phyloP scores from a whole-genome alignment of 2,329 filamentous ascomycete genomes.

The Trichoderma sp. region DNA sequence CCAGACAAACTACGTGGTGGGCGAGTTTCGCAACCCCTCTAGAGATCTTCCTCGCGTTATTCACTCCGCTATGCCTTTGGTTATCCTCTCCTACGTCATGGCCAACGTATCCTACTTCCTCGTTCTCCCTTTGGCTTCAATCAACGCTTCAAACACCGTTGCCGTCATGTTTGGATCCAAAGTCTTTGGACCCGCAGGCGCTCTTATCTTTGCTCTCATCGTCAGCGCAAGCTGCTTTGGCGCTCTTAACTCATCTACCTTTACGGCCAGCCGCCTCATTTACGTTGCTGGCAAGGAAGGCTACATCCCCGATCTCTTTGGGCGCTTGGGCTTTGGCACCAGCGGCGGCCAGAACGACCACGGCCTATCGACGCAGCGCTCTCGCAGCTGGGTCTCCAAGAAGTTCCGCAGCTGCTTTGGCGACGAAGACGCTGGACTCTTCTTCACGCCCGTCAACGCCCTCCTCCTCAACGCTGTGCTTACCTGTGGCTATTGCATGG shows the following conservation, averaged over 20 bases:
- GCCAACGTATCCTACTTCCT: conserved; percentile 95
- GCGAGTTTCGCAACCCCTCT: conserved; percentile 90
- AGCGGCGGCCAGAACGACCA: conserved; percentile 41
- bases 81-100: conserved; percentile 86
- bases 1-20: conserved; percentile 95
- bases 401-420: conserved; percentile 66
- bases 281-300: conserved; percentile 96
- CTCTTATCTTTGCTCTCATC: conserved; percentile 82
- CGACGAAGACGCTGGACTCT: conserved; percentile 78
- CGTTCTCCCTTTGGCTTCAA: conserved; percentile 77
- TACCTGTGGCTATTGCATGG: conserved; percentile 75
- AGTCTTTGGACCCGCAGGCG: conserved; percentile 84
- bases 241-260: conserved; percentile 90
- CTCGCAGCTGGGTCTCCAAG: conserved; percentile 61
- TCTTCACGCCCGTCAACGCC: conserved; percentile 92
- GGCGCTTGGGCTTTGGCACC: conserved; percentile 72
- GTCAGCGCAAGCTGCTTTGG: conserved; percentile 93
- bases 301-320: conserved; percentile 83
- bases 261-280: conserved; percentile 88
- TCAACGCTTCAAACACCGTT: conserved; percentile 92
- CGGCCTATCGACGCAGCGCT: conserved; percentile 49
- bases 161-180: conserved; percentile 89
- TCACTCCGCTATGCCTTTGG: conserved; percentile 92
- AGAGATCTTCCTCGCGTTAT: conserved; percentile 93
- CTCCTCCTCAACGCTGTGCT: conserved; percentile 79